Evolutionary conservation across 2,329 filamentous ascomycete genomes (phyloP).

Genomic region (Hypoxylon sp.): DNA sequence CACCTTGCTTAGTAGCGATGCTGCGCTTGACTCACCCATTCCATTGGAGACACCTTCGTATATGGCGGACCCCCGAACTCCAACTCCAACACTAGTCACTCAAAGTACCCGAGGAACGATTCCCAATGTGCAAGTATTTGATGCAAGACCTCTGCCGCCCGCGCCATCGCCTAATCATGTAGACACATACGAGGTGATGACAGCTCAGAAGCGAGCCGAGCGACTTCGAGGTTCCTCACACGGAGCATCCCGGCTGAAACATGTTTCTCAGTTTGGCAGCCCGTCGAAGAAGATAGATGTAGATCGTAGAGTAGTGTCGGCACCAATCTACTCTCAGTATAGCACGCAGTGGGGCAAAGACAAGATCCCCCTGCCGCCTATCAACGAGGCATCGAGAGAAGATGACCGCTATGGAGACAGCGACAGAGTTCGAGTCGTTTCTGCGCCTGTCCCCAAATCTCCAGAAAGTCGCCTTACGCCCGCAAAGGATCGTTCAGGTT

Average conservation of each 20-base stretch:
- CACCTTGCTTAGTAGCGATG: slow-evolving; percentile 55
- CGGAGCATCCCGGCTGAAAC: slow-evolving; percentile 39
- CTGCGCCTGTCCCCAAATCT: slow-evolving; percentile 54
- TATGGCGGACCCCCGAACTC: slow-evolving; percentile 34
- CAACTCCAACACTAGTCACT: slow-evolving; percentile 21
- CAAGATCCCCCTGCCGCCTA: slow-evolving; percentile 60
- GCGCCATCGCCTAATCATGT: slow-evolving; percentile 55
- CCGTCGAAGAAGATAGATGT: slow-evolving; percentile 42
- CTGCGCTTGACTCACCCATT: slow-evolving; percentile 26
- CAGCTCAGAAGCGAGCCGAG: slow-evolving; percentile 40
- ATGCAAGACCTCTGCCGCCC: slow-evolving; percentile 64
- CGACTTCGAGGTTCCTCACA: slow-evolving; percentile 7
- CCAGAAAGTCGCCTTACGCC: slow-evolving; percentile 25
- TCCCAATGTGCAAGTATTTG: slow-evolving; percentile 52
- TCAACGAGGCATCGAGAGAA: slow-evolving; percentile 56
- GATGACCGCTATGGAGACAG: slow-evolving; percentile 32
- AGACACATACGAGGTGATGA: slow-evolving; percentile 42
- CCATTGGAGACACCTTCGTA: slow-evolving; percentile 19
- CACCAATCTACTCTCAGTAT: slow-evolving; percentile 60
- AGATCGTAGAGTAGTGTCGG: slow-evolving; percentile 63
- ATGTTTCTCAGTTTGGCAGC: slow-evolving; percentile 17
- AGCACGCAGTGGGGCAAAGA: slow-evolving; percentile 53
- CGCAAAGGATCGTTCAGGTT: slow-evolving; percentile 51
- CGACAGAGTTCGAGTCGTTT: slow-evolving; percentile 59
- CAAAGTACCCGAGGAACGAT: slow-evolving; percentile 21